phyloP scores from a whole-genome alignment of 2,329 filamentous ascomycete species.

The Mariannaea sp. region DNA sequence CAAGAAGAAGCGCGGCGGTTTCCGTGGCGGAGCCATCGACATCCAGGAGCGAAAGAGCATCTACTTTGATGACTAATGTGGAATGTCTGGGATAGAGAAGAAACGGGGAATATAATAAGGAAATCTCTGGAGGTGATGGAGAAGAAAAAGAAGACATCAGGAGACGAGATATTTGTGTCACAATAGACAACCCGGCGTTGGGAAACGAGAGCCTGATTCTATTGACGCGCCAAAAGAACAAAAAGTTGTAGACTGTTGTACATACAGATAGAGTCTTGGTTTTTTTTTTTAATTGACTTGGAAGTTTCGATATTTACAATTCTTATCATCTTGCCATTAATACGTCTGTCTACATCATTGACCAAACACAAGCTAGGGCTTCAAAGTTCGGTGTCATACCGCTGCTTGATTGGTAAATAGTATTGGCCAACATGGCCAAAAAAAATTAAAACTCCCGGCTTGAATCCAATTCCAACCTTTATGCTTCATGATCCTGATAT shows the following conservation, averaged over 20 bases:
- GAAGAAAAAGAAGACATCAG: conserved; percentile 1
- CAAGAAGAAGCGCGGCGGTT: conserved; percentile 92
- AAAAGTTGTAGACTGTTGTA: background rate
- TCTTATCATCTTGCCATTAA: too few relatives aligned
- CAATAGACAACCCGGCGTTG: conserved; percentile 16
- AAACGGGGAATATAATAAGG: background rate
- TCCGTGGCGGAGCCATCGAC: conserved; percentile 88
- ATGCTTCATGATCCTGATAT: too few relatives aligned
- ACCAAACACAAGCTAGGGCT: too few relatives aligned
- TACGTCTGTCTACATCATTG: too few relatives aligned
- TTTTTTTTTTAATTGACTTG: too few relatives aligned
- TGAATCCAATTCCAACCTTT: too few relatives aligned
- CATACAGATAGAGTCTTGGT: too few relatives aligned
- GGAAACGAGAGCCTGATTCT: conserved; percentile 3
- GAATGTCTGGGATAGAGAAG: conserved; percentile 4
- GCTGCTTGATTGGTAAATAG: too few relatives aligned
- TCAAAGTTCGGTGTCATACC: too few relatives aligned
- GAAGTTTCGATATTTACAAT: too few relatives aligned
- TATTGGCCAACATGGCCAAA: too few relatives aligned
- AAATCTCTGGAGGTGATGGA: background rate
- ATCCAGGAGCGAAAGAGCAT: conserved; percentile 80
- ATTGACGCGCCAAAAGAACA: conserved; percentile 9
- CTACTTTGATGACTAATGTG: conserved; percentile 87
- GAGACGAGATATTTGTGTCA: conserved; percentile 4
- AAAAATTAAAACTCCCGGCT: too few relatives aligned